Percentiles rank a stretch among this genome's conserved stretches.
These are phyloP conservation scores for Porcisia deanei DNA, from an alignment of 208 protist species.

Conservation along the genomic window DNA sequence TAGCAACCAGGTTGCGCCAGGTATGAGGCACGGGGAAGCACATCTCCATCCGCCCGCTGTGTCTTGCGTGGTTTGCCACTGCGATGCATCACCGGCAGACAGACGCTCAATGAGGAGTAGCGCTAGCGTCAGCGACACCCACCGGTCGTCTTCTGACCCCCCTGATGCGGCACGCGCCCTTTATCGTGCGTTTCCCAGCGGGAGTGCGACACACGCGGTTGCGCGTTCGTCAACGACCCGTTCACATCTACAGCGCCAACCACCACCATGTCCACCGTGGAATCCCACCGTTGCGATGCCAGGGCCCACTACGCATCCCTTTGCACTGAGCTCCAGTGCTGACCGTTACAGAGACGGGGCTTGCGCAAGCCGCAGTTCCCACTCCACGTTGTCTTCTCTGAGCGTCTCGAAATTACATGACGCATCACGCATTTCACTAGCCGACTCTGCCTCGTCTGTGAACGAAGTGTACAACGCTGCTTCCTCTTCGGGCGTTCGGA, in stretches of 20 bases:
- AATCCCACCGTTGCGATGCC: background rate
- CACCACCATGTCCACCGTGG: background rate
- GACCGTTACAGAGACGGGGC: background rate
- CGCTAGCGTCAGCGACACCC: background rate
- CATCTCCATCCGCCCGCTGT: background rate
- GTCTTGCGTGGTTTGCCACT: background rate
- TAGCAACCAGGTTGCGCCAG: background rate
- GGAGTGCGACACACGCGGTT: background rate
- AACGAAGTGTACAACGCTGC: background rate
- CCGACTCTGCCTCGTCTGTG: background rate
- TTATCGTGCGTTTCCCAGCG: background rate
- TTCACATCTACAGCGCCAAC: background rate
- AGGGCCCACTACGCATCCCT: background rate
- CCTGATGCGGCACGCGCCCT: no score
- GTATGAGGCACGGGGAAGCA: background rate
- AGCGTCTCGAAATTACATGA: slow-evolving; percentile 7
- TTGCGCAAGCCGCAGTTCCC: background rate
- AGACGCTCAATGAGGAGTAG: background rate
- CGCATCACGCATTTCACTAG: background rate
- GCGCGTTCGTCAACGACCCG: background rate
- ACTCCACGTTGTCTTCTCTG: slow-evolving; percentile 5
- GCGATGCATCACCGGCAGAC: background rate
- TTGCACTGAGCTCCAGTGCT: background rate
- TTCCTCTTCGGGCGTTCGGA: background rate
- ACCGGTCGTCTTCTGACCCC: background rate